These are phyloP conservation scores for Nepenthes mirabilis DNA, from an alignment of 148 eudicot genomes.

Conservation along the genomic window DNA sequence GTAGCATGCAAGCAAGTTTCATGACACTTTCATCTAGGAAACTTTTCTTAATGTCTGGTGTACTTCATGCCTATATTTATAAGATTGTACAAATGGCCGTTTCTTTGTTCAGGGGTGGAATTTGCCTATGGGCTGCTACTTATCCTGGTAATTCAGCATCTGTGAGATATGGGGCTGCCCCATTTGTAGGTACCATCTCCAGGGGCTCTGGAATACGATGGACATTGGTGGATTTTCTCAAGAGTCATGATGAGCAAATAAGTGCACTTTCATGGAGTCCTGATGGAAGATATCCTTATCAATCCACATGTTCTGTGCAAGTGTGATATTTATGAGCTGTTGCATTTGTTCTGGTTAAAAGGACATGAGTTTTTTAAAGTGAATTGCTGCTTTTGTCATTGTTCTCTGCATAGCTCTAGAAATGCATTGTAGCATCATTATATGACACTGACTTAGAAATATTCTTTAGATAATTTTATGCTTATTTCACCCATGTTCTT, in stretches of 20 bases:
- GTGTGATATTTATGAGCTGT: neutral
- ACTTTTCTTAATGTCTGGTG: neutral
- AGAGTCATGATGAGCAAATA: constrained; percentile 66
- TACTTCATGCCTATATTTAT: constrained; percentile 1
- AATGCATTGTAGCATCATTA: neutral
- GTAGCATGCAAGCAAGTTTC: constrained; percentile 90
- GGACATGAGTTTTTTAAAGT: too few relatives aligned
- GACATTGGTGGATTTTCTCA: constrained; percentile 89
- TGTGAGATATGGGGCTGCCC: constrained; percentile 75
- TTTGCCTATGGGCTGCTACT: constrained; percentile 94
- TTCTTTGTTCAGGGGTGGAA: constrained; percentile 61
- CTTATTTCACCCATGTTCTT: too few relatives aligned
- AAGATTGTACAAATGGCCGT: neutral
- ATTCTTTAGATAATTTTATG: too few relatives aligned
- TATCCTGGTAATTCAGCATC: constrained; percentile 85
- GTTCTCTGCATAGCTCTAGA: neutral
- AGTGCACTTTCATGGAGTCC: constrained; percentile 98
- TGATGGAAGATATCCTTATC: constrained; percentile 93
- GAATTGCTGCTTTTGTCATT: too few relatives aligned
- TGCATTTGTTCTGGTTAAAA: too few relatives aligned
- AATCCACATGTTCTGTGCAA: constrained; percentile 2
- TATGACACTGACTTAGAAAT: neutral
- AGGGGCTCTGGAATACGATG: constrained; percentile 73
- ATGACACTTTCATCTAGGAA: neutral
- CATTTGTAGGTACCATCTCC: constrained; percentile 57